phyloP scores from a whole-genome alignment of 345 rosid genomes.

The Euphorbia lathyris region DNA sequence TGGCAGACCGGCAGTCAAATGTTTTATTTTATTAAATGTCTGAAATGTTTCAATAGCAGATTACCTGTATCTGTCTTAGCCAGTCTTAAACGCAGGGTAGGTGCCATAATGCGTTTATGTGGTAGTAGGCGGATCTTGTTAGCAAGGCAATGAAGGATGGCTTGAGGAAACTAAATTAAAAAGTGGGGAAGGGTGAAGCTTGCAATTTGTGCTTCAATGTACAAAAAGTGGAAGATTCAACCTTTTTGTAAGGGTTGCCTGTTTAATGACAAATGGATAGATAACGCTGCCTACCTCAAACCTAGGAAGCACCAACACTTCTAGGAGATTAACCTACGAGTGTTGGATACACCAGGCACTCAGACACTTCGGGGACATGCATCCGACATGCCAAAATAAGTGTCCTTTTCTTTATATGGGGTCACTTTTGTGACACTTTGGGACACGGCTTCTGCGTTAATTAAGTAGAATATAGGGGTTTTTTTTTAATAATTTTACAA shows the following conservation, averaged over 20 bases:
- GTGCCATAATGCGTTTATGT: background rate
- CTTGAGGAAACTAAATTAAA: background rate
- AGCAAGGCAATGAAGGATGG: slow-evolving; percentile 1
- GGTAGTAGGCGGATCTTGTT: background rate
- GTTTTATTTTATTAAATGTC: background rate
- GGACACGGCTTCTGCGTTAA: too few species aligned
- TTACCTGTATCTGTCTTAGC: background rate
- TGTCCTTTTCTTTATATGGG: too few species aligned
- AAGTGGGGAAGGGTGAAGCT: background rate
- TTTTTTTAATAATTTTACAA: too few species aligned
- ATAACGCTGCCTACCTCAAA: background rate
- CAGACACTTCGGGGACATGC: too few species aligned
- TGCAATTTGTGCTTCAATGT: background rate
- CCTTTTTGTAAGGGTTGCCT: background rate
- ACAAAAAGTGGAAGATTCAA: background rate
- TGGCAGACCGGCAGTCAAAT: background rate
- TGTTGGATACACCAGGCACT: too few species aligned
- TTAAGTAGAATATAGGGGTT: too few species aligned
- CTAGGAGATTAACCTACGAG: too few species aligned
- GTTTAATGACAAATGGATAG: background rate
- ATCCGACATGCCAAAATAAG: too few species aligned
- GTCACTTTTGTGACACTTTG: too few species aligned
- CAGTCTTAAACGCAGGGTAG: background rate
- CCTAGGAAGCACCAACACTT: too few species aligned
- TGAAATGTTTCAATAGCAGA: background rate